phyloP scores from a whole-genome alignment of 2,329 filamentous ascomycete species.

The Nakataea oryzae region DNA sequence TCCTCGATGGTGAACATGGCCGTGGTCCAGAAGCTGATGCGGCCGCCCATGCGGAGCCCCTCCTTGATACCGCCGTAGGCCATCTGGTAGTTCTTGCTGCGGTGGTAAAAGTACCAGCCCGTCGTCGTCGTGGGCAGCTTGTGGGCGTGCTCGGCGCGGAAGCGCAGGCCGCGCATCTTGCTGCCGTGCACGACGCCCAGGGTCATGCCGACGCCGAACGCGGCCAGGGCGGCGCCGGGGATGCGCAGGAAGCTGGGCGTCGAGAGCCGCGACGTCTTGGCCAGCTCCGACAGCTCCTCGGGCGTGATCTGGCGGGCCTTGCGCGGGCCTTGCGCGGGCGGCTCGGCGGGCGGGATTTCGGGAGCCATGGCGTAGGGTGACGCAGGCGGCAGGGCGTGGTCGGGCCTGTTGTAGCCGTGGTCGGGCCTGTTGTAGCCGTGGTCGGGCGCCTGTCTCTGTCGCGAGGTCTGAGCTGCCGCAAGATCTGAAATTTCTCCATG shows the following conservation, averaged over 20 bases:
- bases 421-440: background rate
- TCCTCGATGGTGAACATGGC: conserved; percentile 77
- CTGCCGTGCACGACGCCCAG: conserved; percentile 66
- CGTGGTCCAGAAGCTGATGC: conserved; percentile 61
- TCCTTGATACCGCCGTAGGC: conserved; percentile 69
- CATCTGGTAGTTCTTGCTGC: conserved; percentile 88
- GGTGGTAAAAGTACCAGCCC: conserved; percentile 98
- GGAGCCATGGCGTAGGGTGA: background rate
- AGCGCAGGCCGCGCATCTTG: conserved; percentile 66
- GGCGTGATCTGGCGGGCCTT: conserved; percentile 6
- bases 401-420: too few species aligned
- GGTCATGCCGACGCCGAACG: conserved; percentile 57
- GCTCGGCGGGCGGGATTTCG: background rate
- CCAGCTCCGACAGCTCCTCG: conserved; percentile 21
- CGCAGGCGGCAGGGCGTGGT: background rate
- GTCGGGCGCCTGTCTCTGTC: background rate
- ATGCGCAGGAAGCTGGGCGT: conserved; percentile 57
- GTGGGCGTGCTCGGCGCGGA: conserved; percentile 93
- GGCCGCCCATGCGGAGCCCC: conserved; percentile 63
- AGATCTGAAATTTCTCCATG: background rate
- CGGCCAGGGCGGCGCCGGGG: conserved; percentile 49
- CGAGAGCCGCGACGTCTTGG: conserved; percentile 39
- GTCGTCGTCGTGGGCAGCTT: conserved; percentile 71
- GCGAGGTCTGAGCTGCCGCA: background rate
- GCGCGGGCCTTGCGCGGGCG: background rate